These are phyloP conservation scores for Pythium myriotylum DNA, from an alignment of 352 stramenopile species.

Conservation along the genomic window DNA sequence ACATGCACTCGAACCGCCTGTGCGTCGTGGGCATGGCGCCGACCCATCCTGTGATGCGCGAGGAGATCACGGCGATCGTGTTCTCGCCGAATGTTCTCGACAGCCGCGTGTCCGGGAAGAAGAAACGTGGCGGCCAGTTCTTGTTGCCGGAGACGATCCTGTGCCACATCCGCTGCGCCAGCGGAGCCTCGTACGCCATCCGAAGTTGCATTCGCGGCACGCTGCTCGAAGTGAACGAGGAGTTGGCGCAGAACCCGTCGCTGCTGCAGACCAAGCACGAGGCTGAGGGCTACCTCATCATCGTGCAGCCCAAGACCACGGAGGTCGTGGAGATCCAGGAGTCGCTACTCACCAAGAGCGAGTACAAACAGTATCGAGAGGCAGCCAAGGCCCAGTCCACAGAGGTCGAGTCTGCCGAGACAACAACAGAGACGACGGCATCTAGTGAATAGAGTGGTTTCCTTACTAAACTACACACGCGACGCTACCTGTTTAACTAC, in stretches of 20 bases:
- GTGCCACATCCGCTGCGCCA: conserved; percentile 68
- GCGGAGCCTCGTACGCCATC: conserved; percentile 58
- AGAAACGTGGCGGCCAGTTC: conserved; percentile 86
- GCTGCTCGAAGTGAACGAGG: conserved; percentile 82
- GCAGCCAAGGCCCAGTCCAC: conserved; percentile 3
- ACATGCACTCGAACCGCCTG: conserved; percentile 91
- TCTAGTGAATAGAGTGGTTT: conserved; percentile 3
- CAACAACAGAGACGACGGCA: background rate
- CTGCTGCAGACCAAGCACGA: conserved; percentile 68
- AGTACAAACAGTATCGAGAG: conserved; percentile 73
- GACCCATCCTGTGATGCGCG: conserved; percentile 67
- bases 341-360: conserved; percentile 75
- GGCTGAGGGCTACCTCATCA: conserved; percentile 79
- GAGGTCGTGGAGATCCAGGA: conserved; percentile 83
- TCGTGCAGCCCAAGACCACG: conserved; percentile 80
- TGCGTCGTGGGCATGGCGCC: conserved; percentile 76
- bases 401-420: background rate
- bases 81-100: conserved; percentile 68
- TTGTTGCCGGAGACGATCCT: conserved; percentile 68
- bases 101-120: conserved; percentile 82
- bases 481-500: background rate
- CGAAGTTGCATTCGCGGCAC: conserved; percentile 81
- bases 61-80: conserved; percentile 60
- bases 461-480: conserved; percentile 9
- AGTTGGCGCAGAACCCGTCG: conserved; percentile 51